These are phyloP conservation scores for Pascua guehoae DNA, from an alignment of 1,284 basidiomycete genomes.

Conservation along the genomic window DNA sequence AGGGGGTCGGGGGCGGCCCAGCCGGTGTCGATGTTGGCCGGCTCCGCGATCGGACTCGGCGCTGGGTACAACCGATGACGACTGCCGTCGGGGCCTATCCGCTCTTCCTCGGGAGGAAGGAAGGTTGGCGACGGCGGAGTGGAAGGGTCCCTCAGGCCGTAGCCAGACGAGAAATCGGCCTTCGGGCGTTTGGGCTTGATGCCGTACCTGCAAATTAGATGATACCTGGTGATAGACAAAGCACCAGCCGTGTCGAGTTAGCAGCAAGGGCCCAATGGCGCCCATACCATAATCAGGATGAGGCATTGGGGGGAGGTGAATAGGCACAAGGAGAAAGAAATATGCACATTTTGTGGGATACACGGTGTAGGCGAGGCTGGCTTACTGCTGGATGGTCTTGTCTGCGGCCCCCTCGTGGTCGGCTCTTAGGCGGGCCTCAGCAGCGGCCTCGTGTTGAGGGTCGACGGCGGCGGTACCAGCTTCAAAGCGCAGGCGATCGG, in stretches of 20 bases:
- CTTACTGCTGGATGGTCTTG: too few species aligned
- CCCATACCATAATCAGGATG: too few species aligned
- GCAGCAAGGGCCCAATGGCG: too few species aligned
- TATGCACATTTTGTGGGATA: too few species aligned
- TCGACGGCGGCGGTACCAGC: too few species aligned
- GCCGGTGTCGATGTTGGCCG: conserved; percentile 28
- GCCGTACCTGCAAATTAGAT: not conserved
- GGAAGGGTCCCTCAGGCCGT: conserved; percentile 12
- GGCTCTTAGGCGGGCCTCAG: too few species aligned
- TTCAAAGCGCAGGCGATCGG: too few species aligned
- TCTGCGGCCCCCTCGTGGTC: too few species aligned
- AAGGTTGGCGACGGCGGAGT: not conserved
- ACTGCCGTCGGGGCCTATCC: conserved; percentile 16
- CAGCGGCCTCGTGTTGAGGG: too few species aligned
- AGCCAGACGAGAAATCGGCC: conserved; percentile 19
- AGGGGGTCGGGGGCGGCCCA: conserved; percentile 18
- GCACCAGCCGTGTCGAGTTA: too few species aligned
- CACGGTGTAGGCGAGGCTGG: too few species aligned
- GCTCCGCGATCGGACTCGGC: conserved; percentile 16
- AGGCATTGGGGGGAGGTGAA: not conserved
- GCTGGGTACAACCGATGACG: conserved; percentile 36
- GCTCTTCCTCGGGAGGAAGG: conserved; percentile 24
- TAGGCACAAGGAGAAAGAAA: not conserved
- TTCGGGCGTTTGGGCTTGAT: not conserved
- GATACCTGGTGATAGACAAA: not conserved